A percentile compares a stretch with the other conserved stretches of the same genome.
phyloP scores from a whole-genome alignment of 2,329 filamentous ascomycete genomes.

The Sporothrix pseudoabietina region DNA sequence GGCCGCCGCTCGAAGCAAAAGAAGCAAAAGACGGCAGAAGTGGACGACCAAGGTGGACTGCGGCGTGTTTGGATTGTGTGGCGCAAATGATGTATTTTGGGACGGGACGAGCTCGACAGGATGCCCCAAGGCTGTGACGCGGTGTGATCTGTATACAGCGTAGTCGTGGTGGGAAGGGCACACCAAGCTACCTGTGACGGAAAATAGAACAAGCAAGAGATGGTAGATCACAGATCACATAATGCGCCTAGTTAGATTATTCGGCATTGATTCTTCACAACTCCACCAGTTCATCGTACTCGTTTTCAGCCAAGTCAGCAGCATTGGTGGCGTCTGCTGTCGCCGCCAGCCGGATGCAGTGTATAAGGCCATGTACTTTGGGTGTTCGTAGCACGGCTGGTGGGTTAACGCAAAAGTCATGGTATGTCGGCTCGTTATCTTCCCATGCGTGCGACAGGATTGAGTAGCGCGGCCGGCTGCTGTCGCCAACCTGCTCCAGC shows the following conservation, averaged over 20 bases:
- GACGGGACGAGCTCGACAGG: neutral
- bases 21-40: neutral
- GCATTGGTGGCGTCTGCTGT: neutral
- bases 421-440: neutral
- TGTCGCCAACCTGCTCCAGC: neutral
- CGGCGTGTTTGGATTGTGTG: neutral
- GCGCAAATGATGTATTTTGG: neutral
- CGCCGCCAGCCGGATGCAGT: neutral
- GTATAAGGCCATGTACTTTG: neutral
- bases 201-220: neutral
- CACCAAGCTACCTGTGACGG: too few species aligned
- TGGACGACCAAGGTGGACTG: neutral
- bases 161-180: neutral
- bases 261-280: too few species aligned
- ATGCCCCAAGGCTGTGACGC: neutral
- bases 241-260: too few species aligned
- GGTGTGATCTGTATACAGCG: neutral
- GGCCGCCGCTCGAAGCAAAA: constrained; percentile 12
- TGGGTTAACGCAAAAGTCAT: neutral
- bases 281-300: neutral
- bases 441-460: constrained; percentile 19
- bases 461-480: neutral
- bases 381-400: neutral
- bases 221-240: too few species aligned
- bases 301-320: neutral